Evolutionary conservation across 2,329 filamentous ascomycete species (phyloP).

Genomic region (Gnomoniopsis sp.): DNA sequence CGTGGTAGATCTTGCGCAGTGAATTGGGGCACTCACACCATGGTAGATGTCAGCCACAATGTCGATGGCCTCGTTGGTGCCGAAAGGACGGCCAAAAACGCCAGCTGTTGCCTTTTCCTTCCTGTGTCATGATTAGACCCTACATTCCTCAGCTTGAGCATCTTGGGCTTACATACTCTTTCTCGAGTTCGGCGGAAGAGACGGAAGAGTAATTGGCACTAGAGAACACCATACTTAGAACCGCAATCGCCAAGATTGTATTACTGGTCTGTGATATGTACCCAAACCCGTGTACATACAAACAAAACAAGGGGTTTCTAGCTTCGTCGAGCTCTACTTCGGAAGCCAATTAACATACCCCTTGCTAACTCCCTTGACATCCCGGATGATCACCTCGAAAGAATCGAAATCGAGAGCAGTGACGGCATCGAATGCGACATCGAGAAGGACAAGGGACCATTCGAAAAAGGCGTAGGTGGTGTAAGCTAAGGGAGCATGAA

Average conservation of each 20-base stretch:
- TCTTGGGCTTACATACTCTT: slow-evolving; percentile 47
- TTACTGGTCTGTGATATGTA: slow-evolving; percentile 15
- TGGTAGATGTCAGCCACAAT: slow-evolving; percentile 87
- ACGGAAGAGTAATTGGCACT: slow-evolving; percentile 47
- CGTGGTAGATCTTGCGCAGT: slow-evolving; percentile 5
- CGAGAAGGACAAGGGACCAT: slow-evolving; percentile 90
- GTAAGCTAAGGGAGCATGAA: slow-evolving; percentile 63
- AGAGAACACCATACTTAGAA: slow-evolving; percentile 38
- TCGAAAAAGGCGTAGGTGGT: slow-evolving; percentile 98
- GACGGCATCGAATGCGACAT: slow-evolving; percentile 94
- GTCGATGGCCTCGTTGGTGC: slow-evolving; percentile 71
- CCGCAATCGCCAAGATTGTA: slow-evolving; percentile 1
- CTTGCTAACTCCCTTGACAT: slow-evolving; percentile 87
- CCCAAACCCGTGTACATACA: slow-evolving; percentile 14
- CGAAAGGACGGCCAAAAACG: slow-evolving; percentile 69
- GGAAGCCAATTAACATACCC: slow-evolving; percentile 98
- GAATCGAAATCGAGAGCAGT: slow-evolving; percentile 87
- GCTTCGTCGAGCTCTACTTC: slow-evolving; percentile 55
- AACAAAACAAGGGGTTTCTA: slow-evolving; percentile 9
- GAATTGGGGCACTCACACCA: slow-evolving; percentile 58
- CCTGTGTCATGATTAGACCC: slow-evolving; percentile 40
- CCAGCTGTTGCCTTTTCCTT: slow-evolving; percentile 72
- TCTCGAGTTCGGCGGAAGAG: slow-evolving; percentile 56
- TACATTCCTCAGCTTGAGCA: background rate
- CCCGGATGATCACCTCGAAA: slow-evolving; percentile 83